phyloP scores from a whole-genome alignment of 192 early-diverging fungal species.

The Lobosporangium transversale region DNA sequence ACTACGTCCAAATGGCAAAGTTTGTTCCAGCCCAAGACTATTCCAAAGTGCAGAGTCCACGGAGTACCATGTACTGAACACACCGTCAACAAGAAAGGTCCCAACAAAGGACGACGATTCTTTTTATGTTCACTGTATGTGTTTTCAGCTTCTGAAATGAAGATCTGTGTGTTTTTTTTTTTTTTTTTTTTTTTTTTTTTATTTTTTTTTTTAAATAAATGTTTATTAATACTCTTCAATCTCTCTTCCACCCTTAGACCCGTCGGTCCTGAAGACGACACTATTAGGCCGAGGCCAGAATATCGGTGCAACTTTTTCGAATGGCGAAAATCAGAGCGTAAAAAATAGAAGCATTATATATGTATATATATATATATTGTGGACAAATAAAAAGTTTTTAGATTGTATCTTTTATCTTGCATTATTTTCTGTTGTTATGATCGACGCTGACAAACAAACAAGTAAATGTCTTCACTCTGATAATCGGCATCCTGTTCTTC shows the following conservation, averaged over 20 bases:
- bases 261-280: conserved; percentile 36
- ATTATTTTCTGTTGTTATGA: conserved; percentile 5
- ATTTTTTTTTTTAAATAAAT: not conserved
- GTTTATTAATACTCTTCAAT: no score
- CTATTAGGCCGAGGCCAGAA: conserved; percentile 30
- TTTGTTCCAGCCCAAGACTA: conserved; percentile 56
- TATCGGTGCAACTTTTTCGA: conserved; percentile 44
- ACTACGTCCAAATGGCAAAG: conserved; percentile 66
- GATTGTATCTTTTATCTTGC: not conserved
- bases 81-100: conserved; percentile 74
- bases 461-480: conserved; percentile 54
- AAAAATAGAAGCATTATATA: conserved; percentile 2
- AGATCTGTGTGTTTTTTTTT: not conserved
- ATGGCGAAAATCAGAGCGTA: conserved; percentile 36
- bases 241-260: no score
- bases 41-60: conserved; percentile 72
- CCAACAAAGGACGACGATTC: conserved; percentile 75
- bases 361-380: not conserved
- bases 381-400: not conserved
- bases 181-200: not conserved
- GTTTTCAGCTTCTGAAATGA: no score
- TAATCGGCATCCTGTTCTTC: conserved; percentile 46
- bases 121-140: conserved; percentile 63
- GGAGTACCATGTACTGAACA: conserved; percentile 69
- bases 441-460: conserved; percentile 40